A percentile compares a stretch with the other conserved stretches of the same genome.
These are phyloP conservation scores for Acorus calamus DNA, from an alignment of 106 monocot genomes.

Conservation along the genomic window DNA sequence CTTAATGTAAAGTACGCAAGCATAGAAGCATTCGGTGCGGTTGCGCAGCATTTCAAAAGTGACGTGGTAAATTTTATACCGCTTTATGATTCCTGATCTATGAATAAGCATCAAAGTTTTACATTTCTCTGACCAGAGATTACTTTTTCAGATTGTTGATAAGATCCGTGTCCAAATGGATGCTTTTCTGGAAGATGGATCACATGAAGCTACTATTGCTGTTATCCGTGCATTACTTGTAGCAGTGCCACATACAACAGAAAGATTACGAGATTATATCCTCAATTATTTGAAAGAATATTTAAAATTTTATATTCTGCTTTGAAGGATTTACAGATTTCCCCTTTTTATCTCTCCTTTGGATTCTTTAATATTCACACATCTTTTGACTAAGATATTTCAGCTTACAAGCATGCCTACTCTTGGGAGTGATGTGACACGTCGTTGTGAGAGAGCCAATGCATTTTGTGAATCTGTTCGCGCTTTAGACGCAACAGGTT, in stretches of 20 bases:
- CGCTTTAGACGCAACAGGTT: slow-evolving; percentile 98
- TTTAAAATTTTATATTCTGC: background rate
- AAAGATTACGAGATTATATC: slow-evolving; percentile 95
- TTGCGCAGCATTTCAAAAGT: slow-evolving; percentile 94
- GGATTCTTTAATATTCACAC: slow-evolving; percentile 71
- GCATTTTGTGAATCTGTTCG: slow-evolving; percentile 92
- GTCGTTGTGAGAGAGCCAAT: slow-evolving; percentile 66
- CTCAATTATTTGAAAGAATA: slow-evolving; percentile 17
- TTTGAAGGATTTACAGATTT: background rate
- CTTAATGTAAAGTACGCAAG: slow-evolving; percentile 90
- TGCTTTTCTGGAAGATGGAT: slow-evolving; percentile 98
- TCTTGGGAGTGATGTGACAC: slow-evolving; percentile 52
- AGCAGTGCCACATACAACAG: slow-evolving; percentile 91
- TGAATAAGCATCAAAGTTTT: background rate
- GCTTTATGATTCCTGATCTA: slow-evolving; percentile 1
- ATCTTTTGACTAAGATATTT: slow-evolving; percentile 93
- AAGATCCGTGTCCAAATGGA: slow-evolving; percentile 97
- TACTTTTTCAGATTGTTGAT: slow-evolving; percentile 62
- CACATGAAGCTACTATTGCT: slow-evolving; percentile 82
- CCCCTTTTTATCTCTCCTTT: background rate
- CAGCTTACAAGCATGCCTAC: slow-evolving; percentile 47
- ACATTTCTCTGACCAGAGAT: slow-evolving; percentile 1
- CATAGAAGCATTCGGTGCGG: slow-evolving; percentile 92
- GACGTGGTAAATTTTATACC: slow-evolving; percentile 49
- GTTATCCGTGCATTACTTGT: slow-evolving; percentile 64